Percentiles rank a stretch among this genome's conserved stretches.
phyloP scores from a whole-genome alignment of 371 early-diverging fungal genomes.

The Haplosporangium sp. region DNA sequence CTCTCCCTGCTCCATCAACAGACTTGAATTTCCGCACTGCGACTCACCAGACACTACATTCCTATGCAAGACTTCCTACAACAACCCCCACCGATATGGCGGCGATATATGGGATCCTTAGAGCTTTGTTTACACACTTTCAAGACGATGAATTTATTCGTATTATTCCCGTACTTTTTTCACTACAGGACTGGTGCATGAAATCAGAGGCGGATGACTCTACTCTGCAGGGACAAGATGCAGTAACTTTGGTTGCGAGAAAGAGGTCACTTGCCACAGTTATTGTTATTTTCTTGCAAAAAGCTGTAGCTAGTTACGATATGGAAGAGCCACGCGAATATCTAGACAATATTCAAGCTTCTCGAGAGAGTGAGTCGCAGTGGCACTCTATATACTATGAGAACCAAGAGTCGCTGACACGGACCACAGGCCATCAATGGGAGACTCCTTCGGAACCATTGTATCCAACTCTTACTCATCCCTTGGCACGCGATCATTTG shows the following conservation, averaged over 20 bases:
- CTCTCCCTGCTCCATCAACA: slow-evolving; percentile 49
- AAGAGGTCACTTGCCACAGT: slow-evolving; percentile 71
- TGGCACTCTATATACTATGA: slow-evolving; percentile 52
- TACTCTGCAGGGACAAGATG: slow-evolving; percentile 27
- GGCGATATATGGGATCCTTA: slow-evolving; percentile 64
- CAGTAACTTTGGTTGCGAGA: slow-evolving; percentile 48
- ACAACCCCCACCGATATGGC: slow-evolving; percentile 71
- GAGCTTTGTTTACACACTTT: slow-evolving; percentile 66
- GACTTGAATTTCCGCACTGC: slow-evolving; percentile 65
- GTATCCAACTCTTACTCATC: slow-evolving; percentile 44
- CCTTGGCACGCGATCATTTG: slow-evolving; percentile 51
- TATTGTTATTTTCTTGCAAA: slow-evolving; percentile 58
- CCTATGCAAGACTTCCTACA: slow-evolving; percentile 64
- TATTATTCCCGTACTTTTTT: slow-evolving; percentile 73
- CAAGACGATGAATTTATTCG: slow-evolving; percentile 72
- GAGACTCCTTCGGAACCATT: slow-evolving; percentile 35
- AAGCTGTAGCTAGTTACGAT: slow-evolving; percentile 29
- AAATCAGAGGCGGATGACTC: slow-evolving; percentile 1
- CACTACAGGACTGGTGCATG: slow-evolving; percentile 63
- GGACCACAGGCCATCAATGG: slow-evolving; percentile 32
- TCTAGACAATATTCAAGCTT: slow-evolving; percentile 42
- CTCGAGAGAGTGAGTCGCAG: slow-evolving; percentile 46
- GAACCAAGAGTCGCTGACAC: slow-evolving; percentile 44
- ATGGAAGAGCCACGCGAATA: slow-evolving; percentile 48
- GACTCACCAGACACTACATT: slow-evolving; percentile 66